Evolutionary conservation across 441 rosid species (phyloP), one percentile per base, ranked within the genome.

Genomic region (Pelargonium australe): DNA sequence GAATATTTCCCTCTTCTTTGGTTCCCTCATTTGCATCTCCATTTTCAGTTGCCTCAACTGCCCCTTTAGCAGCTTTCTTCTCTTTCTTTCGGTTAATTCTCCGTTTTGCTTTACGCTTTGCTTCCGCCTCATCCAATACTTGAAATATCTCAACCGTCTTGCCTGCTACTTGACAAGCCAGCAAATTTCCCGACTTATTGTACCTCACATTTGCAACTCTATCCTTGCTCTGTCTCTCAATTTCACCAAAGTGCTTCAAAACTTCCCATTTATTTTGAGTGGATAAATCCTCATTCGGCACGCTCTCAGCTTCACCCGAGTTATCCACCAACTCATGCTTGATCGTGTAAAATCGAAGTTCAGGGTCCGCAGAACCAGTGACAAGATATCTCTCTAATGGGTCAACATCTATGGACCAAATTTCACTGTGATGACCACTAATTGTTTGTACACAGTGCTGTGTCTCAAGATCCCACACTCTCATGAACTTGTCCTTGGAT

Each of bases 401-500:
- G 75, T 95, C 99, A 72, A 77, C 83, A 76, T 91, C 99, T 10
- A 95, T 73, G 17, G 97, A 92, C 99, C 99, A 91, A 72, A 95
- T 83, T 83, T 95, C 99, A 83, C 88, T 88, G 81, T 95, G 97
- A 79, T 95, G 97, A 31, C 99, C 99, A 45, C 97, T 85, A 65
- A 95, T 70, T 71, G 87, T 87, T 80, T 95, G 99, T 88, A 95
- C 80, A 75, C 97, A 91, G 58, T 95, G 91, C 76, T 91, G 92
- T 28, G 97, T 91, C 70, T 91, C 97, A 65, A 95, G 90, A 88
- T 95, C 99, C 99, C 99, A 95, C 44, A 91, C 99, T 78, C 99
- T 88, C 80, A 95, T 78, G 77, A 88, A 88, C 65, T 89, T 95
- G 84, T 95, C 99, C 75, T 95, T 95, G 5, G 97, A 95, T n/a